Evolutionary conservation across 352 stramenopile genomes (phyloP).

Genomic region (Globisporangium perplexum): DNA sequence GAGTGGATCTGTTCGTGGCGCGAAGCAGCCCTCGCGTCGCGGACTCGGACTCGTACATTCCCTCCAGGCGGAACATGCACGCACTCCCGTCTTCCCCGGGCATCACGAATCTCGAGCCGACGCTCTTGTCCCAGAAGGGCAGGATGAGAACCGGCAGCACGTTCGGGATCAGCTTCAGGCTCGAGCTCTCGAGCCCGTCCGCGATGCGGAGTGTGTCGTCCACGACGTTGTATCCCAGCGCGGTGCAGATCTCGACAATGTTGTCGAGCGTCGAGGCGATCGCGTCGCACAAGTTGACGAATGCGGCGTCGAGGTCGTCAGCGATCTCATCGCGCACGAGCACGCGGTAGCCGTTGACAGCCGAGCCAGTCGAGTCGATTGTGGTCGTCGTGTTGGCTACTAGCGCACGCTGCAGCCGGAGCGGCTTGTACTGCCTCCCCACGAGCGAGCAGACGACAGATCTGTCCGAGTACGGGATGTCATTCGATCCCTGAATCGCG

Average conservation of each 20-base stretch:
- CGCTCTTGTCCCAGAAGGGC: conserved; percentile 16
- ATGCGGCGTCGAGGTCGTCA: conserved; percentile 1
- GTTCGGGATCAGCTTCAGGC: conserved; percentile 10
- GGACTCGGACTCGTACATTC: conserved; percentile 12
- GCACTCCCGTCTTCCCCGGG: conserved; percentile 21
- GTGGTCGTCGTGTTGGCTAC: conserved; percentile 1
- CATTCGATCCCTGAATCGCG: conserved; percentile 1
- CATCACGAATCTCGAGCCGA: conserved; percentile 13
- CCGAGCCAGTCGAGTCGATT: conserved; percentile 9
- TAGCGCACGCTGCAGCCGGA: conserved; percentile 8
- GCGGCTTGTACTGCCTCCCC: conserved; percentile 14
- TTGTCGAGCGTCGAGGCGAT: conserved; percentile 20
- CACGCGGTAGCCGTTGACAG: conserved; percentile 12
- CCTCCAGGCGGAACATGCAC: conserved; percentile 22
- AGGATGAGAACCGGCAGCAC: conserved; percentile 25
- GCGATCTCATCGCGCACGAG: conserved; percentile 7
- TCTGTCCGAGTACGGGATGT: conserved; percentile 12
- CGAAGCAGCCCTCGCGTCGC: conserved; percentile 9
- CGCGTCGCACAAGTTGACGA: conserved; percentile 13
- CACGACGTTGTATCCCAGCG: conserved; percentile 24
- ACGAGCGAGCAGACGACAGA: conserved; percentile 5
- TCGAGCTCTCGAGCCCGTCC: conserved; percentile 11
- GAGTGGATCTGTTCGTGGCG: conserved; percentile 9
- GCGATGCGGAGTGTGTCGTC: conserved; percentile 22
- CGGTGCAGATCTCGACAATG: conserved; percentile 18